These are phyloP conservation scores for Nectriaceae sp. DNA, from an alignment of 2,329 filamentous ascomycete genomes.

Conservation along the genomic window DNA sequence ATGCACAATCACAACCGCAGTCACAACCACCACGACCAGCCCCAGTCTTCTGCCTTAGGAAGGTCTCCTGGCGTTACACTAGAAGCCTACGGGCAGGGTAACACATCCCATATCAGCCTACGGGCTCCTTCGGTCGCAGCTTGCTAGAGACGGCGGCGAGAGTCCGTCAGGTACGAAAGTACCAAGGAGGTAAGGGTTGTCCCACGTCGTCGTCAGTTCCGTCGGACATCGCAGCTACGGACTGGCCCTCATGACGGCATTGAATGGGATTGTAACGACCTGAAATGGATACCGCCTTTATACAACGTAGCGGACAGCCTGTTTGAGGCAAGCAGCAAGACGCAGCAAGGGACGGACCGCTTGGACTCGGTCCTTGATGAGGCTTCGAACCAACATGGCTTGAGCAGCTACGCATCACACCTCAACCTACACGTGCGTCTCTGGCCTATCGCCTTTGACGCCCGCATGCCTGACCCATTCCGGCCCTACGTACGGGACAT, in stretches of 20 bases:
- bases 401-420: background rate
- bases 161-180: background rate
- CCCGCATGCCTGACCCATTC: background rate
- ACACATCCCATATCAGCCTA: conserved; percentile 43
- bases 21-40: no score
- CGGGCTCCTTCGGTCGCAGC: conserved; percentile 48
- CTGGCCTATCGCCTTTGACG: background rate
- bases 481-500: conserved; percentile 2
- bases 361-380: background rate
- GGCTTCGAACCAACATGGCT: background rate
- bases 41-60: background rate
- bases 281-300: background rate
- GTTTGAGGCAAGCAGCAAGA: background rate
- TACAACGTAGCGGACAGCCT: background rate
- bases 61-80: conserved; percentile 1
- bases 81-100: background rate
- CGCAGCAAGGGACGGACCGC: background rate
- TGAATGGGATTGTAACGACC: background rate
- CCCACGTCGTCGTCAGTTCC: background rate
- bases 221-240: background rate
- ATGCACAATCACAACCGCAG: background rate
- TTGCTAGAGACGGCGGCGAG: conserved; percentile 36
- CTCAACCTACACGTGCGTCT: conserved; percentile 1
- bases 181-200: background rate
- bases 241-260: background rate